These are phyloP conservation scores for Colletotrichum tanaceti DNA, from an alignment of 2,329 filamentous ascomycete genomes.

Conservation along the genomic window DNA sequence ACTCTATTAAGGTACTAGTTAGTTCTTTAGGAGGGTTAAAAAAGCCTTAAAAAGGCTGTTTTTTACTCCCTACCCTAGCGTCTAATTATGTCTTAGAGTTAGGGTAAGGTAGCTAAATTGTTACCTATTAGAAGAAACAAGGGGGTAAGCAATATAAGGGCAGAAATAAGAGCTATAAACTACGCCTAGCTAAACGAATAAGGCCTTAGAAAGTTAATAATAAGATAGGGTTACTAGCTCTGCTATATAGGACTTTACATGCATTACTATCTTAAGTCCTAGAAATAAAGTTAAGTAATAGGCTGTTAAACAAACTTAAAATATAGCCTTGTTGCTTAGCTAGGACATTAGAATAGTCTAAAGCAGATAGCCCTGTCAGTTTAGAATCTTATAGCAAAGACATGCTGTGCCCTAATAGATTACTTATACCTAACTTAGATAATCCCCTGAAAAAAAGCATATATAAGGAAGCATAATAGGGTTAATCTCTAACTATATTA, in stretches of 20 bases:
- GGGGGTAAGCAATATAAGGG: neutral
- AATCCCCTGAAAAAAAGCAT: neutral
- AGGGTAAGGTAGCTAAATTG: neutral
- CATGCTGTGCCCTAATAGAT: neutral
- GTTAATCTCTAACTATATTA: neutral
- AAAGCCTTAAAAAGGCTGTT: conserved; percentile 11
- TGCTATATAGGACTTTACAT: conserved; percentile 1
- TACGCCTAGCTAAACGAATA: neutral
- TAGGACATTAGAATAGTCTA: neutral
- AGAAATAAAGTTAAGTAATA: neutral
- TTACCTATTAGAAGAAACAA: neutral
- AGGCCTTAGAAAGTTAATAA: neutral
- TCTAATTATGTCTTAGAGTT: neutral
- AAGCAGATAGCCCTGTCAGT: neutral
- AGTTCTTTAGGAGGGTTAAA: neutral
- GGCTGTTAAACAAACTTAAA: neutral
- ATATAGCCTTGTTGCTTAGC: neutral
- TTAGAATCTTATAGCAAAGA: neutral
- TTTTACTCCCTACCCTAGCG: conserved; percentile 4
- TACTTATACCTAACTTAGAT: neutral
- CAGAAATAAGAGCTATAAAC: neutral
- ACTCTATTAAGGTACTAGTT: neutral
- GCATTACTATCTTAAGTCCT: neutral
- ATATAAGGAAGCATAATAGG: neutral
- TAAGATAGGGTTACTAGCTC: neutral